phyloP scores from a whole-genome alignment of 1,284 basidiomycete species.

The Fomitopsis palustris region DNA sequence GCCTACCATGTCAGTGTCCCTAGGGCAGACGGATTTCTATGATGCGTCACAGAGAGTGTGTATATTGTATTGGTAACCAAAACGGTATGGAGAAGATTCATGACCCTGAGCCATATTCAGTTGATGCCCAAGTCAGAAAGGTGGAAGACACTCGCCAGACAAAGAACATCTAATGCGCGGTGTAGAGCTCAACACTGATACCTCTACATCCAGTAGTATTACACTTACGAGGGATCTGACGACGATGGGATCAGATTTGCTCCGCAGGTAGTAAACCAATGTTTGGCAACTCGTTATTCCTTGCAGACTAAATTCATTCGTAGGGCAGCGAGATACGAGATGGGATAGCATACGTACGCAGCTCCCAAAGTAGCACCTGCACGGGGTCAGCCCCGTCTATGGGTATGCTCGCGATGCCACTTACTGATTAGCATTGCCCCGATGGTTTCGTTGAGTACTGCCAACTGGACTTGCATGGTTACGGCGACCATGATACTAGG shows the following conservation, averaged over 20 bases:
- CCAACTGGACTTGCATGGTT: background rate
- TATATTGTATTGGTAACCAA: constrained; percentile 11
- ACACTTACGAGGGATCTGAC: constrained; percentile 3
- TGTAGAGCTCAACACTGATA: background rate
- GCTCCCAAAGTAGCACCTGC: background rate
- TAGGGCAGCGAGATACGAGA: background rate
- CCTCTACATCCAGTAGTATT: background rate
- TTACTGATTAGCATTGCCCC: background rate
- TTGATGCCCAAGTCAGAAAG: background rate
- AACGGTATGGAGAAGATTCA: constrained; percentile 9
- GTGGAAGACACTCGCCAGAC: constrained; percentile 1
- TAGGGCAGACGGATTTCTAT: background rate
- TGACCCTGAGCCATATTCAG: background rate
- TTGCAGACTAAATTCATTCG: constrained; percentile 1
- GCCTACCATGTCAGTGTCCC: constrained; percentile 3
- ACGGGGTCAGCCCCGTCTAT: background rate
- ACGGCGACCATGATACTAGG: background rate
- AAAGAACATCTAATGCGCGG: background rate
- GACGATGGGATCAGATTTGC: background rate
- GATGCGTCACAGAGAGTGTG: constrained; percentile 6
- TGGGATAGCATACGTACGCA: background rate
- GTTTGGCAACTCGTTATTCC: constrained; percentile 9
- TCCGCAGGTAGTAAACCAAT: constrained; percentile 2
- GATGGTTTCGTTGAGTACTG: background rate
- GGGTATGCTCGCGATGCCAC: background rate